Base-by-base conservation (phyloP, 106 monocot genomes). In the Narthecium ossifragum region DNA sequence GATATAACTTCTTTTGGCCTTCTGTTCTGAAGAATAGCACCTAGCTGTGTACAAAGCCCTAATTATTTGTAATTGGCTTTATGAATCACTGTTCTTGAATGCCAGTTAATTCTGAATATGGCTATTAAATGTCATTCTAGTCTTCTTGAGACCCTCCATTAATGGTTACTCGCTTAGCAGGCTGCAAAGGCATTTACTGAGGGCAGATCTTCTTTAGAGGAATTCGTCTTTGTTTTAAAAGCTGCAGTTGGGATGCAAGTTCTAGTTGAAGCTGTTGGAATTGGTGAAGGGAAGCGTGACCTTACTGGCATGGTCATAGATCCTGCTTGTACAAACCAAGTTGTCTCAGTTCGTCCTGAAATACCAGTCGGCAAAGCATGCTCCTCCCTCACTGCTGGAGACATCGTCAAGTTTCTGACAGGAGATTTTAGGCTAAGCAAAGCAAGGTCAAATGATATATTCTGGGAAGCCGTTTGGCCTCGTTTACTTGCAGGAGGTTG, bases 381-480 rank as follows among this genome's bases (percentile, higher is more conserved):
- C 30, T 83, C 85, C 48, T 83, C 74, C 37, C 89, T 94, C 25
- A 66, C 77, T 18, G 46, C 79, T 47, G 77, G 34, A 47, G 80
- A 78, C 21, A 82, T 94, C 26, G 56, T 94, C 47, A 89, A 78
- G 55, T 86, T 82, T 74, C 63, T 94, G 25, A 94, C 85, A 10
- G 93, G 89, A 57, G 75, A 78, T 73, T 89, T 76, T 53, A 82
- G 93, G 55, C 46, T 94, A 52, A 88, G 93, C 73, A 94, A 89
- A 66, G 75, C 82, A 22, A 76, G 66, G 48, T 85, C 89, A 14
- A 85, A 80, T 71, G 93, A 94, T 78, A 71, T 94, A 7, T 94
- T 94, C 59, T 89, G 93, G 89, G 93, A 94, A 59, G 89, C 93
- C 10, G 80, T 94, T 8, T 94, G 92, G 92, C 94, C 94, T 41